Evolutionary conservation across 192 early-diverging fungal species (phyloP), one percentile per base, ranked within the genome.

Genomic region (Backusella tuberculispora): DNA sequence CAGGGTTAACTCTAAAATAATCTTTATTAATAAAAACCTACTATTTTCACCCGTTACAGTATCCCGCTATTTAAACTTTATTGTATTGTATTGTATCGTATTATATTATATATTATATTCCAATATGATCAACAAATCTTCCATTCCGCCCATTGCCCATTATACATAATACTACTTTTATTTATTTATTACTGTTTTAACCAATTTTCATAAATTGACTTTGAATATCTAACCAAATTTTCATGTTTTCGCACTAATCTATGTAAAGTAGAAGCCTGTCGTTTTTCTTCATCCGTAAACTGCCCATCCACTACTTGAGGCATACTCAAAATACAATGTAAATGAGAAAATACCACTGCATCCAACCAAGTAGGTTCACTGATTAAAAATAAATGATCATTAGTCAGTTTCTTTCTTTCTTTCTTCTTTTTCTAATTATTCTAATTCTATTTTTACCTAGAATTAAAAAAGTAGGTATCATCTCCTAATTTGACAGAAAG

Each of bases 331-430:
- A 90, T 85, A 60, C 81, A 72, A 47, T 91, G 87, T 12, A 89
- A 75, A 73, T 91, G 88, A 8, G 88, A 83, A 83, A 91, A 91
- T 1, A 88, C 68, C 10, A 82, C 76, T 12, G 90, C 90, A 75
- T 91, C 90, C 1, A 86, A 66, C 10, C 74, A 72, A 13, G 83
- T 86, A 2, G 88, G 88, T 40, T 80, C 74, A 19, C 80, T 84
- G 17, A n/a, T 53, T 37, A 29, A 21, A 56, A 1, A 64, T 66
- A 67, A 64, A 56, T 60, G 56, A 37, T 56, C 19, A 5, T 5
- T 60, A 26, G 21, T 12, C 26, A 15, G 5, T 60, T 5, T 1
- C 8, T 7, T 53, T 29, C 14, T 40, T 2, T 7, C 29, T 15
- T 42, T 5, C 38, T 15, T 26, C 14, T 24, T 21, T 42, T 8